These are phyloP conservation scores for Primulina tabacum DNA, from an alignment of 257 asterid genomes.

Conservation along the genomic window DNA sequence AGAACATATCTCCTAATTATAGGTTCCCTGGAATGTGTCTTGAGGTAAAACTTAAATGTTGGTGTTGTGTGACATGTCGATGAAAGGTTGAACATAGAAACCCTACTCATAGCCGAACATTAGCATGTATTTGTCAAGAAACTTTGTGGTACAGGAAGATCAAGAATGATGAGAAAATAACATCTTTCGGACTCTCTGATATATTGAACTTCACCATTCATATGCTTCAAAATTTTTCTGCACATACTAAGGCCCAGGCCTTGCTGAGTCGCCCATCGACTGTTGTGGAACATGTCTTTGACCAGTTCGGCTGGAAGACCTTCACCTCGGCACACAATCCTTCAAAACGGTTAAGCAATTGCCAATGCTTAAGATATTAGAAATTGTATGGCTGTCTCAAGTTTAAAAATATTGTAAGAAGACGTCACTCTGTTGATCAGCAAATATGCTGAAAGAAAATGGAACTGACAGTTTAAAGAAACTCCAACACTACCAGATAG, in stretches of 20 bases:
- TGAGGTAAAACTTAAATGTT: not conserved
- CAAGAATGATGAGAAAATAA: conserved; percentile 53
- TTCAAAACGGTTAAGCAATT: conserved; percentile 21
- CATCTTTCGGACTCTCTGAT: conserved; percentile 76
- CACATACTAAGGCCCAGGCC: conserved; percentile 76
- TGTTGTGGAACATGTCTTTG: conserved; percentile 77
- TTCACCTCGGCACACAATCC: conserved; percentile 83
- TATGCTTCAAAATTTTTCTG: conserved; percentile 66
- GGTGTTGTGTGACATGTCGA: not conserved
- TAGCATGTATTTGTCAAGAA: conserved; percentile 34
- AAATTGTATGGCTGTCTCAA: not conserved
- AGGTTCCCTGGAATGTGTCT: not conserved
- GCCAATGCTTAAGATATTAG: not conserved
- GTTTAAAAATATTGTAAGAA: no score
- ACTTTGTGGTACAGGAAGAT: conserved; percentile 45
- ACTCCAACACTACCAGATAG: not conserved
- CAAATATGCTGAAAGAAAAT: not conserved
- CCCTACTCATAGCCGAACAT: not conserved
- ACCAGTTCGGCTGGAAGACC: conserved; percentile 81
- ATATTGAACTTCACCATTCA: conserved; percentile 89
- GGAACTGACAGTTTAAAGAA: not conserved
- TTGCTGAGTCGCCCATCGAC: conserved; percentile 67
- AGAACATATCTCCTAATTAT: not conserved
- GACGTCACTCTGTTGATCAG: not conserved
- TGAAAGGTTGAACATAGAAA: not conserved